Conservation (phyloP, 2,329 filamentous ascomycete species). For the Fusarium beomiforme region DNA sequence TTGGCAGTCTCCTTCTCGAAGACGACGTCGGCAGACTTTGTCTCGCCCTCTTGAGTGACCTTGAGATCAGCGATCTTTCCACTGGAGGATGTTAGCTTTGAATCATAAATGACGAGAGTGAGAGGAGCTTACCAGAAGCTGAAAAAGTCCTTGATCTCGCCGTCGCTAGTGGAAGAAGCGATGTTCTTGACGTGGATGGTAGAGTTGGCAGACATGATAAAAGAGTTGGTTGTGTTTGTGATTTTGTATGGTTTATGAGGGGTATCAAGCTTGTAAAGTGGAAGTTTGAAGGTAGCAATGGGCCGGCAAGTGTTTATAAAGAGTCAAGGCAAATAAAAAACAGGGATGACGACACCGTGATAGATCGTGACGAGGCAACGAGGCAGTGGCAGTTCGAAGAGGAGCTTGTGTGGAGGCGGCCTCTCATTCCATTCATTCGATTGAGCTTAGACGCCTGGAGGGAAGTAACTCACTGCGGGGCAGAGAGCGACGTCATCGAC, state of each 20-base stretch:
- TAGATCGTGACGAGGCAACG: constrained; percentile 35
- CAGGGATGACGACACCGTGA: constrained; percentile 36
- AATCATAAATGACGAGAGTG: background rate
- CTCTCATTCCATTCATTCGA: background rate
- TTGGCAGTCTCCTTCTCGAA: constrained; percentile 98
- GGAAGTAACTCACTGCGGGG: constrained; percentile 41
- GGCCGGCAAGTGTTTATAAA: constrained; percentile 27
- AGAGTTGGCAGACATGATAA: constrained; percentile 64
- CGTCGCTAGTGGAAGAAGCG: constrained; percentile 80
- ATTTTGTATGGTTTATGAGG: constrained; percentile 6
- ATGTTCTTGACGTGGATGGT: constrained; percentile 94
- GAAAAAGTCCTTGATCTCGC: constrained; percentile 97
- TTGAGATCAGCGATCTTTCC: constrained; percentile 91
- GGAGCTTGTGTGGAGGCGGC: constrained; percentile 16
- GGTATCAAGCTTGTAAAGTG: constrained; percentile 27
- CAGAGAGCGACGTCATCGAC: constrained; percentile 45
- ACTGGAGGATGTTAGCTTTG: constrained; percentile 56
- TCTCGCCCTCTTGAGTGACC: constrained; percentile 73
- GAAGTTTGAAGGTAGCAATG: background rate
- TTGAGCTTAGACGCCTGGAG: constrained; percentile 15
- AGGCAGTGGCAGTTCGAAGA: constrained; percentile 20
- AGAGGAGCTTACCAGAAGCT: constrained; percentile 79
- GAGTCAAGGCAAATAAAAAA: background rate
- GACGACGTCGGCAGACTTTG: constrained; percentile 88
- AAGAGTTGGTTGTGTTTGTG: constrained; percentile 15